A percentile compares a stretch with the other conserved stretches of the same genome.
These are phyloP conservation scores for Leccinum fuscescens DNA, from an alignment of 1,284 basidiomycete genomes.

Conservation along the genomic window DNA sequence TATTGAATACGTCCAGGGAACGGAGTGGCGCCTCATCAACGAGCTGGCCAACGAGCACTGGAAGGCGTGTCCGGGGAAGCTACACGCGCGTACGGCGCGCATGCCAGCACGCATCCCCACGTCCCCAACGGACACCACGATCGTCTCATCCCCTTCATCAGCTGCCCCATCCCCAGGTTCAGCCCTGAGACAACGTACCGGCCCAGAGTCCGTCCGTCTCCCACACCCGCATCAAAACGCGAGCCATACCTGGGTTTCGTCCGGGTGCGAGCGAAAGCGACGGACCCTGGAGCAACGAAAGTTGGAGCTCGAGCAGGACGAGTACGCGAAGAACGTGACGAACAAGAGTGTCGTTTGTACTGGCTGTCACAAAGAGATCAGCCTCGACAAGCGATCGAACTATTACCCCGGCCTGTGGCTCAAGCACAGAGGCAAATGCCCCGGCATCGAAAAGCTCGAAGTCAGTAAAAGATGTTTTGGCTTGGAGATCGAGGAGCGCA, in stretches of 20 bases:
- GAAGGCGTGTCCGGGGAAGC: conserved; percentile 26
- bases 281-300: conserved; percentile 30
- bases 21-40: conserved; percentile 28
- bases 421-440: conserved; percentile 30
- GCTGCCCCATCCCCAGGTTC: background rate
- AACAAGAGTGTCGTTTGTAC: conserved; percentile 27
- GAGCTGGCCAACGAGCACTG: conserved; percentile 31
- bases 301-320: conserved; percentile 29
- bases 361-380: conserved; percentile 30
- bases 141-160: conserved; percentile 10
- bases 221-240: background rate
- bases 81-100: conserved; percentile 11
- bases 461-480: conserved; percentile 19
- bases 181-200: conserved; percentile 2
- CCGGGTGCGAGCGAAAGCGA: conserved; percentile 31
- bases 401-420: conserved; percentile 36
- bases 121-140: conserved; percentile 11
- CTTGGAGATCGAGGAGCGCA: background rate
- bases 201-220: conserved; percentile 1
- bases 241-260: conserved; percentile 11
- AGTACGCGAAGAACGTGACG: conserved; percentile 26
- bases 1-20: conserved; percentile 29
- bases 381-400: conserved; percentile 34
- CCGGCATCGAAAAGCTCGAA: conserved; percentile 24
- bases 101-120: conserved; percentile 11